Base-by-base conservation (phyloP, 2,329 filamentous ascomycete genomes). In the Botryotinia calthae region DNA sequence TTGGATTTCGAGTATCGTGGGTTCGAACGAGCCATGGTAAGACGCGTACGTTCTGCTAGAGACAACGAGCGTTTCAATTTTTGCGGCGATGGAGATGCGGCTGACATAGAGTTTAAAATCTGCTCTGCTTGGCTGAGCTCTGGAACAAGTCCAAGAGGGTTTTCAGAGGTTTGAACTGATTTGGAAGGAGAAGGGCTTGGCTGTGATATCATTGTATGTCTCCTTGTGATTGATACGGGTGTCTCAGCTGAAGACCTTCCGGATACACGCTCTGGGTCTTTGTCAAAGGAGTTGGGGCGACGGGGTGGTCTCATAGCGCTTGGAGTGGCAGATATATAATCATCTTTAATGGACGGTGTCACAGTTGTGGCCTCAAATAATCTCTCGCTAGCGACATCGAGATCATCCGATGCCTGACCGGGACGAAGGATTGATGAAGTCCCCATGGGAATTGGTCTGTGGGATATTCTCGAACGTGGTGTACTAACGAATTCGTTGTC, bases 31-130 rank as follows among this genome's bases (percentile, higher is more conserved):
- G 90, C 89, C 90, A 97, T 95, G 28, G 93, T 94, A 71, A 94
- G 86, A 28, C 92, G 89, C 0, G 95, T 97, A 65, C 94, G 91
- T 79, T 97, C 94, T 6, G 91, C 87, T 0, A 96, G 86, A 0
- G 91, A 90, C 14, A 91, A 82, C 0, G 85, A 86, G 68, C 88
- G 88, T 0, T 88, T 84, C 0, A 84, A 82, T 76, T 89, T 90
- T 61, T 83, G 79, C 0, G 89, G 89, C 0, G 89, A 90, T 0
- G 88, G 88, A 2, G 88, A 89, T 0, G 84, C 83, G 63, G 84
- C 84, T 37, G 85, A 82, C 79, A 90, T 86, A 0, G 86, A 87
- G 20, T 85, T 84, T 7, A 90, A 80, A 59, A 90, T 90, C 58
- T 86, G 82, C 72, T 90, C 86, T 1, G 87, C 87, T 74, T 86